Evolutionary conservation across 208 protist genomes (phyloP).

Genomic region (Crithidia acanthocephali): DNA sequence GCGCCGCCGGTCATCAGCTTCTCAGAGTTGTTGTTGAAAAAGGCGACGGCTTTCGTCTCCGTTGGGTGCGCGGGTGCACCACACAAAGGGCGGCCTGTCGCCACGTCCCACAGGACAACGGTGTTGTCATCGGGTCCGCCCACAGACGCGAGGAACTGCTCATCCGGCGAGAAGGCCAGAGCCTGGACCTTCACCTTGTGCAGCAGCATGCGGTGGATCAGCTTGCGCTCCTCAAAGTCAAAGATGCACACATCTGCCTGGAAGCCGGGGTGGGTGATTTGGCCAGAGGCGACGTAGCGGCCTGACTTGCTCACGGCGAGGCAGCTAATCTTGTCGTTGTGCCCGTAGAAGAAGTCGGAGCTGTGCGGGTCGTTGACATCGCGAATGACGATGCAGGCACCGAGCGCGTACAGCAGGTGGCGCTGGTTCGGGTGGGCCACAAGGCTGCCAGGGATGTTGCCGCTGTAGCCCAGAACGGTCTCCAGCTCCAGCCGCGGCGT

Average conservation of each 20-base stretch:
- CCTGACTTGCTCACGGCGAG: slow-evolving; percentile 90
- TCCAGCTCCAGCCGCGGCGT: slow-evolving; percentile 77
- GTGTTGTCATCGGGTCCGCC: slow-evolving; percentile 96
- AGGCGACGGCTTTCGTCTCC: slow-evolving; percentile 81
- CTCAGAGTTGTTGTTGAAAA: slow-evolving; percentile 85
- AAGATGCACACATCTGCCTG: slow-evolving; percentile 95
- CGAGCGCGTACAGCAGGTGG: slow-evolving; percentile 94
- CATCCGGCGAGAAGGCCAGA: slow-evolving; percentile 94
- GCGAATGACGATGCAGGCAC: slow-evolving; percentile 93
- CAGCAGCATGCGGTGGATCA: slow-evolving; percentile 93
- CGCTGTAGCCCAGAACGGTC: slow-evolving; percentile 87
- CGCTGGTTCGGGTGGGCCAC: slow-evolving; percentile 88
- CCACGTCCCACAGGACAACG: slow-evolving; percentile 95
- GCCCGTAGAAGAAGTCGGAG: slow-evolving; percentile 94
- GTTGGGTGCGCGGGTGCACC: slow-evolving; percentile 82
- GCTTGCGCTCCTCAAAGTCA: slow-evolving; percentile 84
- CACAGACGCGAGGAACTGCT: slow-evolving; percentile 92
- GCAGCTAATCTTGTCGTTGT: slow-evolving; percentile 95
- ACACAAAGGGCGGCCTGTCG: slow-evolving; percentile 91
- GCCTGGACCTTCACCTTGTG: slow-evolving; percentile 96
- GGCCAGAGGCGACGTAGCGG: slow-evolving; percentile 94
- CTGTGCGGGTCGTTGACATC: slow-evolving; percentile 72
- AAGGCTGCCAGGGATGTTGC: slow-evolving; percentile 82
- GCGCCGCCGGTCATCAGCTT: slow-evolving; percentile 92
- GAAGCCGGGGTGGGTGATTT: slow-evolving; percentile 95